phyloP scores from a whole-genome alignment of 2,329 filamentous ascomycete species.

The Nemania sp. region DNA sequence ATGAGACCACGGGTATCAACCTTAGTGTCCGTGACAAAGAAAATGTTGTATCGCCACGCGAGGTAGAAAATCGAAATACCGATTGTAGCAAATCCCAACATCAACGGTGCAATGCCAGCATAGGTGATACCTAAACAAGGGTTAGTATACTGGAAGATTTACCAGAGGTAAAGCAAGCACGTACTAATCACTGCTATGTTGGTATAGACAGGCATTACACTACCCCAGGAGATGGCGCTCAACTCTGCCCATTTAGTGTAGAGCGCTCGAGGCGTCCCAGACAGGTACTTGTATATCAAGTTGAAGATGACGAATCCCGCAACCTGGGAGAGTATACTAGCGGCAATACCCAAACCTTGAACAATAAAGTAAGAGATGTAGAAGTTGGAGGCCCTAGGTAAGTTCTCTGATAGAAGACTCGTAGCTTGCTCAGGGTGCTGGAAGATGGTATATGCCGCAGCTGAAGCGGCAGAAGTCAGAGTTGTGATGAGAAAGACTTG shows the following conservation, averaged over 20 bases:
- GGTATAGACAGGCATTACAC: slow-evolving; percentile 82
- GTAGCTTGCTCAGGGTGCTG: slow-evolving; percentile 72
- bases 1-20: slow-evolving; percentile 90
- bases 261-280: slow-evolving; percentile 82
- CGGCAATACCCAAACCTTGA: slow-evolving; percentile 85
- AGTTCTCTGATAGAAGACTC: slow-evolving; percentile 74
- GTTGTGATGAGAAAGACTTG: slow-evolving; percentile 94
- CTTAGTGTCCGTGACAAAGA: slow-evolving; percentile 84
- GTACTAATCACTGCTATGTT: slow-evolving; percentile 83
- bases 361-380: slow-evolving; percentile 96
- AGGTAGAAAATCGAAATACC: slow-evolving; percentile 86
- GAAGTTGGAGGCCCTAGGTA: slow-evolving; percentile 91
- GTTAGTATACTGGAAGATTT: slow-evolving; percentile 37
- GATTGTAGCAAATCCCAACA: slow-evolving; percentile 83
- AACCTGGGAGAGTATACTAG: slow-evolving; percentile 77
- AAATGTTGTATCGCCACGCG: slow-evolving; percentile 89
- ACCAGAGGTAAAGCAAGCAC: slow-evolving; percentile 47
- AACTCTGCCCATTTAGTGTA: slow-evolving; percentile 82
- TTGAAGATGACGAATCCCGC: slow-evolving; percentile 79
- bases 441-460: slow-evolving; percentile 72
- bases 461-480: slow-evolving; percentile 81
- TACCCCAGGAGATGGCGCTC: slow-evolving; percentile 84
- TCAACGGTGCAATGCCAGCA: slow-evolving; percentile 85
- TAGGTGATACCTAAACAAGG: slow-evolving; percentile 77
- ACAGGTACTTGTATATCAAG: slow-evolving; percentile 78